Conservation (phyloP, 345 rosid genomes). For the Eucalyptus sp. region DNA sequence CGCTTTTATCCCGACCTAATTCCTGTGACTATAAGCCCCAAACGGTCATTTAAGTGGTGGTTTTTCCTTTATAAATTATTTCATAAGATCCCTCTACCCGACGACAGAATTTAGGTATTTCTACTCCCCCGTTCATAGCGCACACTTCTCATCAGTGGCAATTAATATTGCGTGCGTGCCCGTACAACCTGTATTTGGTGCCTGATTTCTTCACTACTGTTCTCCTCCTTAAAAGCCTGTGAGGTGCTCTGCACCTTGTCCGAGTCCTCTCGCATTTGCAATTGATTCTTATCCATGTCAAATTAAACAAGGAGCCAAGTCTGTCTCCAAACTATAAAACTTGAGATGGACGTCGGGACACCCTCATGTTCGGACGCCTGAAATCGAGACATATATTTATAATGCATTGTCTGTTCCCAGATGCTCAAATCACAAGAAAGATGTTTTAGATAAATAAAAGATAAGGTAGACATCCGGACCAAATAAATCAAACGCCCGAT, state of each 20-base stretch:
- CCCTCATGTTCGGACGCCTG: not conserved
- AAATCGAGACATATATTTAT: not conserved
- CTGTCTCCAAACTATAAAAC: not conserved
- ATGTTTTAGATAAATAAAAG: not conserved
- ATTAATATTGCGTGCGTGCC: not conserved
- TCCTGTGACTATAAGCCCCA: not conserved
- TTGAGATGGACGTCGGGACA: not conserved
- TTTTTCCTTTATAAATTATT: not conserved
- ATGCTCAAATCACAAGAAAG: not conserved
- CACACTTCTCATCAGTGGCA: not conserved
- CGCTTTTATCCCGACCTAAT: not conserved
- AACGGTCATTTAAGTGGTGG: not conserved
- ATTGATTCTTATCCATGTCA: not conserved
- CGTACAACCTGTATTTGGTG: not conserved
- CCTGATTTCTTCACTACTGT: not conserved
- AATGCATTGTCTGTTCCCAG: not conserved
- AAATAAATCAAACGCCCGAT: too few species aligned
- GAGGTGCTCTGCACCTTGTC: not conserved
- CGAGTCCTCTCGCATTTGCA: not conserved
- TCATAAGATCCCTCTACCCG: not conserved
- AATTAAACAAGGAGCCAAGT: not conserved
- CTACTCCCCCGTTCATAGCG: not conserved
- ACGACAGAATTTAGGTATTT: not conserved
- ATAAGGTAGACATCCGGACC: not conserved
- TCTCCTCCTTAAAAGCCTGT: fast-evolving